phyloP scores from a whole-genome alignment of 1,284 basidiomycete genomes.

The Trichosporon inkin region DNA sequence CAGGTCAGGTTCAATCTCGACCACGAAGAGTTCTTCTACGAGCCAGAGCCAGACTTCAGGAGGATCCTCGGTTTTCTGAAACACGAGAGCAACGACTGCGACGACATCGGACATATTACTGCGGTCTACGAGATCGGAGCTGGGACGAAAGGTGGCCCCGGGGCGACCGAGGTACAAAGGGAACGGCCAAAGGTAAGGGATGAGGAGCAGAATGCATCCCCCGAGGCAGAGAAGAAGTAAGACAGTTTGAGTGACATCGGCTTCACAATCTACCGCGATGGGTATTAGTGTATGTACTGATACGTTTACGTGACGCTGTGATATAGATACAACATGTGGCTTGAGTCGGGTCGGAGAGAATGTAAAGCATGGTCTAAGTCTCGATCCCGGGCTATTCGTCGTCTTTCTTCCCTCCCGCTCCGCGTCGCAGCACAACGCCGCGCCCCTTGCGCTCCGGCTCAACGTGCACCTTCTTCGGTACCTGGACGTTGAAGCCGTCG shows the following conservation, averaged over 20 bases:
- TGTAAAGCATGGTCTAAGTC: too few relatives aligned
- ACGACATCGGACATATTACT: not conserved
- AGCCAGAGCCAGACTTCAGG: not conserved
- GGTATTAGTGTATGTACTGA: constrained; percentile 4
- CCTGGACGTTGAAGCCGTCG: constrained; percentile 38
- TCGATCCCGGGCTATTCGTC: not conserved
- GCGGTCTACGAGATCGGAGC: not conserved
- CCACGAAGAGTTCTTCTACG: constrained; percentile 2
- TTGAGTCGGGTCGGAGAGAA: too few relatives aligned
- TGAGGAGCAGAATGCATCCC: not conserved
- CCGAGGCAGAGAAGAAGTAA: not conserved
- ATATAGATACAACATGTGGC: constrained; percentile 4
- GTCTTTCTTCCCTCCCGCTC: not conserved
- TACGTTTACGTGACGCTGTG: not conserved
- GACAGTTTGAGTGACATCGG: constrained; percentile 1
- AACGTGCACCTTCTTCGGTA: constrained; percentile 33
- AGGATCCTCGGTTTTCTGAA: not conserved
- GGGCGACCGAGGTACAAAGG: not conserved
- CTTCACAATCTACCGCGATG: constrained; percentile 8
- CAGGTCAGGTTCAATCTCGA: not conserved
- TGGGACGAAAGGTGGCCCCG: not conserved
- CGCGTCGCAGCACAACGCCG: not conserved
- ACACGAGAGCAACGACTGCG: not conserved
- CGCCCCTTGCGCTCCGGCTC: constrained; percentile 19
- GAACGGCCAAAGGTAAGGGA: not conserved